Percentiles rank a stretch among this genome's conserved stretches.
phyloP scores from a whole-genome alignment of 129 eudicot genomes.

The Chrysanthemum lavandulifolium region DNA sequence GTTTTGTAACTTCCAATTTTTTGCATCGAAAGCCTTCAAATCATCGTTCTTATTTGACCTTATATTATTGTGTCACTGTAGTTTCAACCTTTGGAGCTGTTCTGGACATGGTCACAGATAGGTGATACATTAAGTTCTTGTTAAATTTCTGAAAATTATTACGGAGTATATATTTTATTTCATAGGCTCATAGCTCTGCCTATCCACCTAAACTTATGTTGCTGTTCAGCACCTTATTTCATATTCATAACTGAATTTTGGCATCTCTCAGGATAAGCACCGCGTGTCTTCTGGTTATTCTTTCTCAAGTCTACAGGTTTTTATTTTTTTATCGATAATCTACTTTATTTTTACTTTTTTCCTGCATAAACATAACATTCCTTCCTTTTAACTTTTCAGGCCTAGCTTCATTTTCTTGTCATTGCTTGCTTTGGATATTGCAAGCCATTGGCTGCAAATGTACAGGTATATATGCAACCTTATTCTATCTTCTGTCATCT shows the following conservation, averaged over 20 bases:
- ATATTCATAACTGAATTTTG: conserved; percentile 14
- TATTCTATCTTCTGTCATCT: neutral
- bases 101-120: conserved; percentile 96
- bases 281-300: conserved; percentile 88
- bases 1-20: neutral
- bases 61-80: conserved; percentile 31
- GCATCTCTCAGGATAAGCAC: conserved; percentile 80
- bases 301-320: conserved; percentile 91
- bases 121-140: conserved; percentile 36
- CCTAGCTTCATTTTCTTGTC: conserved; percentile 87
- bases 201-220: conserved; percentile 11
- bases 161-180: neutral
- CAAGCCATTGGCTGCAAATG: conserved; percentile 98
- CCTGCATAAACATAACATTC: neutral
- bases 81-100: conserved; percentile 98
- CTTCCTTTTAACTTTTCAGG: conserved; percentile 43
- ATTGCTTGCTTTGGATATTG: conserved; percentile 93
- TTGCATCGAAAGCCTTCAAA: neutral
- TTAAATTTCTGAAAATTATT: neutral
- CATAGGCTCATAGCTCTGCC: neutral
- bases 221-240: conserved; percentile 12
- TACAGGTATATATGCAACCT: conserved; percentile 57
- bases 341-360: neutral
- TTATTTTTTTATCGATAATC: neutral
- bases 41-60: conserved; percentile 13